Conservation (phyloP, 768 basidiomycete species). For the Amanita fuliginea region DNA sequence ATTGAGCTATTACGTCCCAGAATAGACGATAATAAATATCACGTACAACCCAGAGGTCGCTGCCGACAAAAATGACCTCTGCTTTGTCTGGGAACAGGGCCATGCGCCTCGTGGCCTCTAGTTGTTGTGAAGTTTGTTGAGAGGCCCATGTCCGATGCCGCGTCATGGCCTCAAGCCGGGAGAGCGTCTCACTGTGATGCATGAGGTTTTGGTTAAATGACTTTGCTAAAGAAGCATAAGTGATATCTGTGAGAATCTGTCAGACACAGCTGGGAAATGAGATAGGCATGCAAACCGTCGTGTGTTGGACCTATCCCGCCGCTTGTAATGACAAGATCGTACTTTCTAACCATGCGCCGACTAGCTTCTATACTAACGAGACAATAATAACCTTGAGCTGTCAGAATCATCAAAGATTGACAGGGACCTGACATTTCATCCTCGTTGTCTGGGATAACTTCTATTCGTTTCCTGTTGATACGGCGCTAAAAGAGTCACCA, state of each 20-base stretch:
- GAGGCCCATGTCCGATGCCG: conserved; percentile 44
- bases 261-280: background rate
- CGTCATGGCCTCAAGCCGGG: conserved; percentile 55
- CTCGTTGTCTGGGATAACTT: conserved; percentile 87
- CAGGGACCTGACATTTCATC: conserved; percentile 62
- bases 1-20: background rate
- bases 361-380: conserved; percentile 69
- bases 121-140: conserved; percentile 65
- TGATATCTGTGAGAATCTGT: conserved; percentile 50
- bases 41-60: conserved; percentile 81
- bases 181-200: conserved; percentile 70
- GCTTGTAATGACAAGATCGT: conserved; percentile 85
- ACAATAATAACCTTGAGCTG: background rate
- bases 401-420: background rate
- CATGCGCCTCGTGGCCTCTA: conserved; percentile 74
- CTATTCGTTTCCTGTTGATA: conserved; percentile 62
- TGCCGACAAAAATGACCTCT: conserved; percentile 70
- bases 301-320: conserved; percentile 92
- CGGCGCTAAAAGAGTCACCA: conserved; percentile 19
- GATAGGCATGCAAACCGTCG: conserved; percentile 43
- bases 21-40: conserved; percentile 7
- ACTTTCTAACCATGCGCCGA: conserved; percentile 63
- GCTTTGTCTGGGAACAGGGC: conserved; percentile 74
- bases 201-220: conserved; percentile 66
- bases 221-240: conserved; percentile 77